Conservation (phyloP, 2,329 filamentous ascomycete genomes). For the Plectosphaerella plurivora region DNA sequence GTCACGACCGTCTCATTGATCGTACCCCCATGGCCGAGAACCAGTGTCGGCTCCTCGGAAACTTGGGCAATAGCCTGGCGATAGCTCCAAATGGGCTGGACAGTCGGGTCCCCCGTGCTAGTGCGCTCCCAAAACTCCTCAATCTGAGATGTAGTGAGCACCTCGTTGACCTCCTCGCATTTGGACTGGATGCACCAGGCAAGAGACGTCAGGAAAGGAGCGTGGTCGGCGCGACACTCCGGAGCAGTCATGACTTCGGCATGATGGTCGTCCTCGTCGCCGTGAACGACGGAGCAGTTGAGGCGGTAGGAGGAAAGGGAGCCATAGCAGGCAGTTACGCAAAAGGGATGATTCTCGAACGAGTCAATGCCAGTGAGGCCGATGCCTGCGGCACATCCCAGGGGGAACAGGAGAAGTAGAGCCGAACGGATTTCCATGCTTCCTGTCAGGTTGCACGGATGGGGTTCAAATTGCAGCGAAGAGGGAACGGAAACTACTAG, state of each 20-base stretch:
- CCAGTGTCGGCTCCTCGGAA: neutral
- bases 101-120: neutral
- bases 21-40: neutral
- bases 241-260: slow-evolving; percentile 3
- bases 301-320: neutral
- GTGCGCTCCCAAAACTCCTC: slow-evolving; percentile 3
- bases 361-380: neutral
- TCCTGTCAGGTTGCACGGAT: neutral
- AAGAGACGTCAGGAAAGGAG: slow-evolving; percentile 3
- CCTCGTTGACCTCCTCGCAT: slow-evolving; percentile 1
- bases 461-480: neutral
- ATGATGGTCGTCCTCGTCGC: neutral
- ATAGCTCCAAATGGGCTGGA: neutral
- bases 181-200: slow-evolving; percentile 8
- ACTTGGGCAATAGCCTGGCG: neutral
- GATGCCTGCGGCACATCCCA: neutral
- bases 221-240: slow-evolving; percentile 4
- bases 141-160: neutral
- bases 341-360: neutral
- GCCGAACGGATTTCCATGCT: neutral
- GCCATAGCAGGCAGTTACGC: neutral
- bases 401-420: neutral
- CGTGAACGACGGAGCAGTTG: neutral
- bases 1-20: neutral
- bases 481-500: too few relatives aligned